Evolutionary conservation across 2,329 filamentous ascomycete genomes (phyloP), one percentile per base, ranked within the genome.

Genomic region (Cytospora leucostoma): DNA sequence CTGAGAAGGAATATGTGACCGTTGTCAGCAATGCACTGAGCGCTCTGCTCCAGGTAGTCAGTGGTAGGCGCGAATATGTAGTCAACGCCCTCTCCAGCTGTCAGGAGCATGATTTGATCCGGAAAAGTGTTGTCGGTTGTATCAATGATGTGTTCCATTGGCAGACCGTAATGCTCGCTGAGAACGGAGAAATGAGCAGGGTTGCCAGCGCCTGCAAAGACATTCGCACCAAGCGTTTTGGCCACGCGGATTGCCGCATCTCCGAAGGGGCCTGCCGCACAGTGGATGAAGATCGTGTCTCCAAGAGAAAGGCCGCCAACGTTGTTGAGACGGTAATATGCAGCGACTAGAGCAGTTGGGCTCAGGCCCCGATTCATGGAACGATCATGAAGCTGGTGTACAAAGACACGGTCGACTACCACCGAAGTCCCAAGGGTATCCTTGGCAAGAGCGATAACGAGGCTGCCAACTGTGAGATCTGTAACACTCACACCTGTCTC

Each of bases 51-150:
- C 4, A 74, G 58, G 40, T 75, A 67, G 10, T 73, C 68, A 55
- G 75, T 75, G 0, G 80, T 78, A 0, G 81, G 74, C 65, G 82
- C 80, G 58, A 82, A 81, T 1, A 83, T 71, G 4, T 82, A 64
- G 52, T 83, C 77, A 2, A 81, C 75, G 12, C 76, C 76, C 3
- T 64, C 59, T 1, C 68, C 64, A 15, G 64, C 65, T 0, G 78
- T 80, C 19, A 72, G 59, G 0, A 71, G 65, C 33, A 73, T 67
- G 38, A 82, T 66, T 4, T 67, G 58, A 0, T 69, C 66, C 10
- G 66, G 57, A 17, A 67, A 37, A 19, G 54, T 11, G 15, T 64
- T 54, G 8, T 57, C 40, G 7, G 38, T 53, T 15, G 67, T 49
- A 2, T 70, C 59, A 4, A 84, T 66, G 13, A 84, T 79, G 27